These are phyloP conservation scores for Geoglossum cookeanum DNA, from an alignment of 2,329 filamentous ascomycete species.

Conservation along the genomic window DNA sequence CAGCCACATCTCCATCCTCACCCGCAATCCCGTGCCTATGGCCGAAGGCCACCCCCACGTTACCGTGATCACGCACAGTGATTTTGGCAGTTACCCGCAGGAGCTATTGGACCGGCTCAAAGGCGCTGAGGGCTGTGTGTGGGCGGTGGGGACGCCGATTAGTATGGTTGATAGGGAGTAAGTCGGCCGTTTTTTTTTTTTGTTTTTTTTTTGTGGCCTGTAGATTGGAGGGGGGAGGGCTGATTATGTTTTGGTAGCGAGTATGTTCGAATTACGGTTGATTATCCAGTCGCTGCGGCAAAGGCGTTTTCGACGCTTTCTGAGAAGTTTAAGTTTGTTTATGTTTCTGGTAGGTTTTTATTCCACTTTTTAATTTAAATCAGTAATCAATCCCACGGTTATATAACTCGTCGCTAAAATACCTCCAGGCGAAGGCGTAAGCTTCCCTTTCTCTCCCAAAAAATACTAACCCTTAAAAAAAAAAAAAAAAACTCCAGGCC, in stretches of 20 bases:
- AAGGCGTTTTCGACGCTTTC: slow-evolving; percentile 35
- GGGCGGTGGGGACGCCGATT: slow-evolving; percentile 51
- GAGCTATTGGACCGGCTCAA: slow-evolving; percentile 38
- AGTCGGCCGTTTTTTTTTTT: slow-evolving; percentile 11
- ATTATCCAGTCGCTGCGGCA: slow-evolving; percentile 45
- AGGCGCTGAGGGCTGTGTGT: slow-evolving; percentile 50
- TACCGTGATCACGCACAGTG: slow-evolving; percentile 46
- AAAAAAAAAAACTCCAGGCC: slow-evolving; percentile 17
- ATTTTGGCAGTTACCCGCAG: slow-evolving; percentile 42
- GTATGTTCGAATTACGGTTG: slow-evolving; percentile 48
- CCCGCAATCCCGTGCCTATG: slow-evolving; percentile 43
- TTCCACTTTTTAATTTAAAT: neutral
- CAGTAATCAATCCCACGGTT: slow-evolving; percentile 11
- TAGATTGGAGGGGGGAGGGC: neutral
- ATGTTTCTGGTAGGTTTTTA: slow-evolving; percentile 41
- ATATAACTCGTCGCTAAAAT: slow-evolving; percentile 12
- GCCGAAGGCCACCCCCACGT: slow-evolving; percentile 41
- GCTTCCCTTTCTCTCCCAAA: neutral
- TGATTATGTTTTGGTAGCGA: slow-evolving; percentile 21
- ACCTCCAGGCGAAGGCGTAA: neutral
- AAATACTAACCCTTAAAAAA: slow-evolving; percentile 2
- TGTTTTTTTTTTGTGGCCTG: neutral
- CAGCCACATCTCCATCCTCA: slow-evolving; percentile 48
- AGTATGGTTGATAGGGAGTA: slow-evolving; percentile 39
- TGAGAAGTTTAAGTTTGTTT: slow-evolving; percentile 47